Evolutionary conservation across 352 stramenopile species (phyloP).

Genomic region (Globisporangium nodosum): DNA sequence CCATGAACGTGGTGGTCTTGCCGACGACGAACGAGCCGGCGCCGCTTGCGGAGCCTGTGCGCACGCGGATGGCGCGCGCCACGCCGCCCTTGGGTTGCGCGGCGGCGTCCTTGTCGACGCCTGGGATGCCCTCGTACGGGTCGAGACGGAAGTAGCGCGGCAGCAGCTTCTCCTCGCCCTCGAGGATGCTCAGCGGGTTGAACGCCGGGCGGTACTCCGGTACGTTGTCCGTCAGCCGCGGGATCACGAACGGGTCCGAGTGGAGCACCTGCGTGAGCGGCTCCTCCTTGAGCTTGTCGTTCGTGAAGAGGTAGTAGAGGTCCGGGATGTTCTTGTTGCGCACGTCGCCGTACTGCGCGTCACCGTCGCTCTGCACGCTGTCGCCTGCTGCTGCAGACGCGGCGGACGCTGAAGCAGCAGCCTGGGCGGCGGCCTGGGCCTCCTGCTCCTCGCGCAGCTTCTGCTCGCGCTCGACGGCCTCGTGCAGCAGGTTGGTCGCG

Average conservation of each 20-base stretch:
- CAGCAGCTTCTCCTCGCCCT: slow-evolving; percentile 63
- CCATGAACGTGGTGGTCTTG: slow-evolving; percentile 56
- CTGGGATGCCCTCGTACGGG: slow-evolving; percentile 19
- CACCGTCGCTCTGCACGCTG: slow-evolving; percentile 9
- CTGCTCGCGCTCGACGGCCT: slow-evolving; percentile 12
- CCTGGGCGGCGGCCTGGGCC: not conserved
- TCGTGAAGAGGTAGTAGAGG: slow-evolving; percentile 58
- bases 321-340: slow-evolving; percentile 28
- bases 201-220: slow-evolving; percentile 57
- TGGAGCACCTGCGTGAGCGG: slow-evolving; percentile 38
- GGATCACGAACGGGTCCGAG: slow-evolving; percentile 69
- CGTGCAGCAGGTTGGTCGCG: slow-evolving; percentile 15
- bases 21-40: slow-evolving; percentile 6
- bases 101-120: slow-evolving; percentile 1
- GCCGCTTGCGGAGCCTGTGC: not conserved
- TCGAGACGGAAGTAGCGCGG: slow-evolving; percentile 60
- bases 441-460: slow-evolving; percentile 5
- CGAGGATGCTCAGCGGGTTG: slow-evolving; percentile 68
- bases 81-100: not conserved
- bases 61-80: not conserved
- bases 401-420: not conserved
- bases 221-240: slow-evolving; percentile 67
- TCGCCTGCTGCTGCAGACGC: not conserved
- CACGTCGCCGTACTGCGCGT: slow-evolving; percentile 10
- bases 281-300: slow-evolving; percentile 57